Conservation (phyloP, 345 rosid species). For the Pelargonium nanum region DNA sequence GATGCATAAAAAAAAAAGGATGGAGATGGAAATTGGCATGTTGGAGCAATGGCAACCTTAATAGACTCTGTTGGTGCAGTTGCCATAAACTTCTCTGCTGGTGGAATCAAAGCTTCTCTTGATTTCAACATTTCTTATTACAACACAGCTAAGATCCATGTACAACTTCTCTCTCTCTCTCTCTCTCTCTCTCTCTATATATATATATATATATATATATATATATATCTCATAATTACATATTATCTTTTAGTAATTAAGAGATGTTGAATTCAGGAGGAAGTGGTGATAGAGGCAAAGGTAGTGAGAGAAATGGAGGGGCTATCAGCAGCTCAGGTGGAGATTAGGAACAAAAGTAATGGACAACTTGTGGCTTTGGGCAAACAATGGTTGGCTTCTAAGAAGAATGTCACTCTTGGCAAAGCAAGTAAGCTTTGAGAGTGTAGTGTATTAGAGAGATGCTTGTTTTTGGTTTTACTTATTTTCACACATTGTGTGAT, state of each 20-base stretch:
- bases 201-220: not conserved
- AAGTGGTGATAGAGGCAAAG: constrained; percentile 42
- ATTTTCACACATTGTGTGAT: no score
- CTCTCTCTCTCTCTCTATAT: not conserved
- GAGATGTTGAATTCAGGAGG: constrained; percentile 26
- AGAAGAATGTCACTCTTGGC: not conserved
- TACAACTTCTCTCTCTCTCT: constrained; percentile 5
- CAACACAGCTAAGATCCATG: constrained; percentile 41
- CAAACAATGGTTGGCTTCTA: constrained; percentile 42
- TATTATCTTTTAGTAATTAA: not conserved
- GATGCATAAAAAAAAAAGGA: no score
- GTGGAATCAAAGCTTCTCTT: constrained; percentile 23
- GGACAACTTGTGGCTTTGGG: constrained; percentile 35
- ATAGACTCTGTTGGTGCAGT: constrained; percentile 42
- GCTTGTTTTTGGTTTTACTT: no score
- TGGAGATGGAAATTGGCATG: constrained; percentile 34
- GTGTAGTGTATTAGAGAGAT: no score
- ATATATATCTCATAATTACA: not conserved
- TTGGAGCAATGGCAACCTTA: constrained; percentile 44
- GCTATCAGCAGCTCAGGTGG: constrained; percentile 25
- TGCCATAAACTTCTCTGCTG: constrained; percentile 24
- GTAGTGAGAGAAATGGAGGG: constrained; percentile 29
- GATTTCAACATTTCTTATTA: constrained; percentile 39
- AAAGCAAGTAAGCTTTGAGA: constrained; percentile 34
- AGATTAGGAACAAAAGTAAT: constrained; percentile 23